Evolutionary conservation across 139 green algal species (phyloP).

Genomic region (Haematococcus sp.): DNA sequence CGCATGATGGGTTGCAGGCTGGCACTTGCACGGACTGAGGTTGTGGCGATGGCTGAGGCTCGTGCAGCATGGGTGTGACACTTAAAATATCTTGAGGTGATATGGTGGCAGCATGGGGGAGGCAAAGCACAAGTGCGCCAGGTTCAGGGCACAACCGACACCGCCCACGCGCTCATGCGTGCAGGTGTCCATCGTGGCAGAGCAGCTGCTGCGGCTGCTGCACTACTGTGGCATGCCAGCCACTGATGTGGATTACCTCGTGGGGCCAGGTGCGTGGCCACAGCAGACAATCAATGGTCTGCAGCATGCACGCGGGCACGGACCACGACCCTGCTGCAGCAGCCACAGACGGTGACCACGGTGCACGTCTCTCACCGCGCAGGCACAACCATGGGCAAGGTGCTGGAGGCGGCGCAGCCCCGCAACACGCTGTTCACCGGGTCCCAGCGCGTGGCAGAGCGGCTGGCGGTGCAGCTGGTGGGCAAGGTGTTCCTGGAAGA

Average conservation of each 20-base stretch:
- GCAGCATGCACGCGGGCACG: no score
- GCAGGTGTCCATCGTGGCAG: slow-evolving; percentile 87
- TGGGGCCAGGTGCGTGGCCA: slow-evolving; percentile 70
- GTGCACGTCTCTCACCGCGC: no score
- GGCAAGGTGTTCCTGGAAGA: slow-evolving; percentile 94
- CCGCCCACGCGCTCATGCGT: neutral
- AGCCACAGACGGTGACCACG: no score
- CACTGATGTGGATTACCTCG: slow-evolving; percentile 84
- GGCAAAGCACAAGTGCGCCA: no score
- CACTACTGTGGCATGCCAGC: slow-evolving; percentile 84
- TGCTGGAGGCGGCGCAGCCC: slow-evolving; percentile 71
- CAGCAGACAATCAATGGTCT: no score
- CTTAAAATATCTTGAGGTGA: no score
- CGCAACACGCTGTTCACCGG: slow-evolving; percentile 93
- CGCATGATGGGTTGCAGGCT: neutral
- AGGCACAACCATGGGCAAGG: slow-evolving; percentile 47
- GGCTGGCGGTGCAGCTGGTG: slow-evolving; percentile 67
- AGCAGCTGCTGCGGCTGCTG: slow-evolving; percentile 93
- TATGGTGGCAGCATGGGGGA: no score
- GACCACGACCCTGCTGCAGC: no score
- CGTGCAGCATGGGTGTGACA: no score
- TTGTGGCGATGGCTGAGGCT: no score
- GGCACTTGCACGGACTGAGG: no score
- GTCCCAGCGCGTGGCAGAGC: slow-evolving; percentile 76
- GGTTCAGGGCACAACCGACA: no score